Evolutionary conservation across 176 grass and related monocot species (phyloP).

Genomic region (Rhipidocladum racemiflorum): DNA sequence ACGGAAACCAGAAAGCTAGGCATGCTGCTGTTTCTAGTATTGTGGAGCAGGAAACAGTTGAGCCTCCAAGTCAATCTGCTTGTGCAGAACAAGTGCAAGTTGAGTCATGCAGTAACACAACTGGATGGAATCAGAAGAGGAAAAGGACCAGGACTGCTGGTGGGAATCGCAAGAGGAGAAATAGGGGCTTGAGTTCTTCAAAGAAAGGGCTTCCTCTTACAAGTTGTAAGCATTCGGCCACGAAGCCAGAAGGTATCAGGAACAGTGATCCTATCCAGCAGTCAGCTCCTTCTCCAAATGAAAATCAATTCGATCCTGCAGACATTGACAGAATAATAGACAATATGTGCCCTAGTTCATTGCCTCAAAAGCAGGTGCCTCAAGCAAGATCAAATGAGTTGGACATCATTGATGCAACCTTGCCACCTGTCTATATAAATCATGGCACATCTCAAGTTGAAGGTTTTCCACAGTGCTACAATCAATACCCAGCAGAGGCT

Average conservation of each 20-base stretch:
- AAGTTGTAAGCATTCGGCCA: background rate
- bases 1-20: constrained; percentile 16
- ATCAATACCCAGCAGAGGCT: background rate
- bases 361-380: constrained; percentile 22
- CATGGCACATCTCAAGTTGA: constrained; percentile 25
- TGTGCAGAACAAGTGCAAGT: background rate
- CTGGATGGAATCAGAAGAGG: constrained; percentile 19
- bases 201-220: constrained; percentile 18
- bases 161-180: constrained; percentile 6
- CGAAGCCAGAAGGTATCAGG: background rate
- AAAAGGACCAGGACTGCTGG: constrained; percentile 12
- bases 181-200: background rate
- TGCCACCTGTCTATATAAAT: background rate
- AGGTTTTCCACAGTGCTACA: background rate
- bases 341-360: constrained; percentile 15
- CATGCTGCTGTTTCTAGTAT: constrained; percentile 18
- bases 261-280: constrained; percentile 10
- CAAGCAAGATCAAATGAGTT: constrained; percentile 7
- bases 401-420: constrained; percentile 14
- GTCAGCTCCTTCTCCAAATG: constrained; percentile 19
- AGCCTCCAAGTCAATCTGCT: constrained; percentile 13
- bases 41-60: constrained; percentile 12
- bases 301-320: constrained; percentile 30
- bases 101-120: background rate
- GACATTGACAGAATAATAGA: constrained; percentile 31